Base-by-base conservation (phyloP, 371 early-diverging fungal species). In the Mortierella sp. region DNA sequence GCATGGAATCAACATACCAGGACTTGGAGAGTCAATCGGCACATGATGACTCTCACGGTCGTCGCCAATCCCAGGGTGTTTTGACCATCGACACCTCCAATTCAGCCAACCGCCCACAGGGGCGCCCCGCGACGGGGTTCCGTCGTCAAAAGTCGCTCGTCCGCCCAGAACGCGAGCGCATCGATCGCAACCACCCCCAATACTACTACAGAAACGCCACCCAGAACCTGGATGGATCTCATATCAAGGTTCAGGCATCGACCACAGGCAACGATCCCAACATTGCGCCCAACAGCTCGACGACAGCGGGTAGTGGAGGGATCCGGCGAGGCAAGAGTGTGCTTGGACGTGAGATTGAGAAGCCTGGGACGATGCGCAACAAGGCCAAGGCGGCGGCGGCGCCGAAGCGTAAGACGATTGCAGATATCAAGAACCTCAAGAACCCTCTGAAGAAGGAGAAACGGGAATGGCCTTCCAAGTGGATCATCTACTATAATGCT, bases 91-190 rank as follows among this genome's bases (percentile, higher is more conserved):
- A 81, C 72, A 76, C 82, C 72, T 75, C 72, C 29, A 74, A 74
- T 44, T 72, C 72, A 4, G 51, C 72, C 38, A 49, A 44, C 49
- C 72, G 72, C 27, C 60, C 58, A 56, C 44, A 16, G 16, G 72
- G 65, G 21, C 83, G 79, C 46, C 29, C 86, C 84, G 11, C 75
- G 38, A 48, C 80, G 14, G 82, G 79, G 38, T 82, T 86, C 32
- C 79, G 80, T 32, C 90, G 93, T 60, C 90, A 90, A 78, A 93
- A 92, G 81, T 94, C 95, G 38, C 91, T 95, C 46, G 93, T 94
- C 55, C 90, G 95, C 58, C 94, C 95, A 48, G 95, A 94, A 80
- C 90, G 95, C 70, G 94, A 92, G 73, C 88, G 93, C 32, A 89
- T 91, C 21, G 91, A 91, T 79, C 89, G 88, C 55, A 90, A 87